Base-by-base conservation (phyloP, 768 basidiomycete genomes). In the Chalciporus chontae region DNA sequence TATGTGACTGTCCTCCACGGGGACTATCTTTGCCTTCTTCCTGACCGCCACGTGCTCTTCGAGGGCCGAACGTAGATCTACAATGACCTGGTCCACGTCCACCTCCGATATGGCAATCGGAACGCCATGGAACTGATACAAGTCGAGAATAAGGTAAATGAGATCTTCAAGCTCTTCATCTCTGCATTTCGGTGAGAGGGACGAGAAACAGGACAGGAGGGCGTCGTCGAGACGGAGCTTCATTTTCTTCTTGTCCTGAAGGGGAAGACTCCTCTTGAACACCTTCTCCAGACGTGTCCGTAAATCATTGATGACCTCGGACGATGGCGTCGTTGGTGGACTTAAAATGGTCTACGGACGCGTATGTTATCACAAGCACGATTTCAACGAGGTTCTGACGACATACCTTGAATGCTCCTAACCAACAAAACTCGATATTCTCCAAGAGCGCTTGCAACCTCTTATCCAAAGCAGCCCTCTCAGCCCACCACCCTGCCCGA, bases 81-180 rank as follows among this genome's bases (percentile, higher is more conserved):
- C 73, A 7, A 83, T 84, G n/a, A 94, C 83, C 63, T 92, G 90
- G 58, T 89, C 87, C 43, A 95, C 78, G 63, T 98, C 95, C 8
- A 97, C 80, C 64, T 99, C 95, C 18, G 92, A 86, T 38, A 87
- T 82, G 0, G 92, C 91, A 21, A 98, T 81, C 0, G 87, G 84
- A 3, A 92, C 78, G 1, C 95, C 94, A 53, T 94, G 86, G 70
- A 95, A 90, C 62, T 95, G 93, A 64, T 95, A 95, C 0, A 96
- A 75, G 61, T 97, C 96, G 19, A 98, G 74, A 27, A 97, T 77
- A 70, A 95, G 97, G 65, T 94, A 97, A 3, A 91, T 80, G 29
- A 97, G 73, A 63, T 99, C 96, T 66, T 98, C 96, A 8, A 97
- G 74, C 62, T 99, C 96, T 63, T 99, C 95, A 58, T 95, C 90